Base-by-base conservation (phyloP, 75 land plant genomes). In the Selaginella moellendorffii region DNA sequence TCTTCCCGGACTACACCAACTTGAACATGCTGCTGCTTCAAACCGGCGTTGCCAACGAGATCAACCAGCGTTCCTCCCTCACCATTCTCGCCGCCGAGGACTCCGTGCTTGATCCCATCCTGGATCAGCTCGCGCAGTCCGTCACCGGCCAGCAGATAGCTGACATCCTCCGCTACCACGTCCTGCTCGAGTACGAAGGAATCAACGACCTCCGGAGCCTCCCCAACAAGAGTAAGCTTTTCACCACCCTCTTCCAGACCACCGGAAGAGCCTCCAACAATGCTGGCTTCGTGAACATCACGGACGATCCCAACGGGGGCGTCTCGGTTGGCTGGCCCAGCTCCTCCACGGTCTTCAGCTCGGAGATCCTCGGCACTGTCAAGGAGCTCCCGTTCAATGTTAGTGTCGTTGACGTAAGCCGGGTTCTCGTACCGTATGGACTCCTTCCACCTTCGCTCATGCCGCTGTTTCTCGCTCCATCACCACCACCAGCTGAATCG, bases 101-200 rank as follows among this genome's bases (percentile, higher is more conserved):
- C 28, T 26, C 80, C 12, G 67, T 63, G 51, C 71, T 82, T 31
- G 53, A 42, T 52, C 61, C 74, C 53, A 25, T 78, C 29, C n/a
- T 63, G 22, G 53, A 72, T 61, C 54, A 42, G 46, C 60, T 30
- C 20, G 26, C 30, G 0, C 53, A 70, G 59, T 56, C 27, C 64
- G 59, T 80, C 30, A 72, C 74, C 21, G 54, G 68, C 56, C 70
- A 68, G 59, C 24, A 60, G 42, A 72, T 79, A 9, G 61, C 61
- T 20, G 92, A 87, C 75, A 65, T 78, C 72, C 67, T 87, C 54
- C 92, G 92, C 31, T 80, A 78, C 83, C 92, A 87, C 64, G 76
- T 87, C 53, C 85, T 87, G 29, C 78, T 87, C 31, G 66, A 78
- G 29, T 87, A 78, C 81, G 54, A 82, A 65, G 81, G 80, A 29